These are phyloP conservation scores for Setomelanomma holmii DNA, from an alignment of 2,329 filamentous ascomycete species.

Conservation along the genomic window DNA sequence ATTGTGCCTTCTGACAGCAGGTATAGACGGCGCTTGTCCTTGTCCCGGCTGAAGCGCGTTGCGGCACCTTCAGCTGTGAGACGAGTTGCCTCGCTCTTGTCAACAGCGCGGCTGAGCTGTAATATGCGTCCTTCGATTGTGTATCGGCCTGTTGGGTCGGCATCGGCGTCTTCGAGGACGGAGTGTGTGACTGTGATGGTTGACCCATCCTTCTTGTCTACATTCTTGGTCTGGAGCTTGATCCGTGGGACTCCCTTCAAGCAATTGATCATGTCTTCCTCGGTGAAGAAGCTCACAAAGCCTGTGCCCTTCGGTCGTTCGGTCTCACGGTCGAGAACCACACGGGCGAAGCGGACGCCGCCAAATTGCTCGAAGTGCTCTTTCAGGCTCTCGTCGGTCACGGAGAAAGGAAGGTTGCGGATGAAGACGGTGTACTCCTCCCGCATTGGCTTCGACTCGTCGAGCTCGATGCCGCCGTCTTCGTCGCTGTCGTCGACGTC, in stretches of 20 bases:
- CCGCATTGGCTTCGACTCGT: slow-evolving; percentile 53
- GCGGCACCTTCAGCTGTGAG: slow-evolving; percentile 73
- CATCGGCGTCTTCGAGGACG: slow-evolving; percentile 83
- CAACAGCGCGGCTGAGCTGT: slow-evolving; percentile 83
- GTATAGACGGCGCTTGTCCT: slow-evolving; percentile 89
- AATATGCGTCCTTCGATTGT: slow-evolving; percentile 89
- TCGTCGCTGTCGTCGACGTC: slow-evolving; percentile 49
- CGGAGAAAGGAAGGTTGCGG: slow-evolving; percentile 90
- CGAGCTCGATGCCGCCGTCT: slow-evolving; percentile 44
- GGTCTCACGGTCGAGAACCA: slow-evolving; percentile 85
- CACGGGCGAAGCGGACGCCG: slow-evolving; percentile 84
- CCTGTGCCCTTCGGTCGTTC: slow-evolving; percentile 89
- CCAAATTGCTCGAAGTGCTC: slow-evolving; percentile 90
- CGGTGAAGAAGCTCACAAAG: slow-evolving; percentile 90
- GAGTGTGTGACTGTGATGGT: slow-evolving; percentile 64
- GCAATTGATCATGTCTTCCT: slow-evolving; percentile 77
- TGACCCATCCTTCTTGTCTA: slow-evolving; percentile 45
- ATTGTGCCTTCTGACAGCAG: slow-evolving; percentile 88
- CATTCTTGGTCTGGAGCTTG: slow-evolving; percentile 47
- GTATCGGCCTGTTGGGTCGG: slow-evolving; percentile 83
- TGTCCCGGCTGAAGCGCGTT: slow-evolving; percentile 71
- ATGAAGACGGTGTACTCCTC: slow-evolving; percentile 86
- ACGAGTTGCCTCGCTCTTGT: slow-evolving; percentile 77
- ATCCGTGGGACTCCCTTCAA: slow-evolving; percentile 72
- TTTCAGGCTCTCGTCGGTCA: slow-evolving; percentile 81